A percentile compares a stretch with the other conserved stretches of the same genome.
Evolutionary conservation across 331 rosid species (phyloP).

Genomic region (Quercus tomentella): DNA sequence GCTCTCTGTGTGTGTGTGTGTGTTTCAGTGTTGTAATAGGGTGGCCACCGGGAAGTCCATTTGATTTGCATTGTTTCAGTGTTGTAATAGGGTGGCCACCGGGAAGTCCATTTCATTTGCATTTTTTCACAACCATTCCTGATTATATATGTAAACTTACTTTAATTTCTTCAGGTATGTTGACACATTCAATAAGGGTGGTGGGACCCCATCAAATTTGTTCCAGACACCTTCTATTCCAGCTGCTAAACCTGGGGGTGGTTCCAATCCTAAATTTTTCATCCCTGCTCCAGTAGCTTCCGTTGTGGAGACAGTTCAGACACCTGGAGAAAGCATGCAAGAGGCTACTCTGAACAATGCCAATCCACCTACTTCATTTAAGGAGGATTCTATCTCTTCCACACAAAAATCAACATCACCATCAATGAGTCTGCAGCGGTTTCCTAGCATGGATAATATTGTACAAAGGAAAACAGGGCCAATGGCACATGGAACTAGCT

Average conservation of each 20-base stretch:
- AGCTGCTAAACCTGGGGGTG: conserved; percentile 24
- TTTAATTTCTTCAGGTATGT: conserved; percentile 28
- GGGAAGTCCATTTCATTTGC: not conserved
- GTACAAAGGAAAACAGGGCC: conserved; percentile 16
- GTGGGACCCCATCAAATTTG: conserved; percentile 6
- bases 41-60: not conserved
- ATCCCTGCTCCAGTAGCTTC: conserved; percentile 27
- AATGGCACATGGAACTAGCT: conserved; percentile 11
- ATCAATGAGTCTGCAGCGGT: conserved; percentile 22
- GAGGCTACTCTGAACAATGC: conserved; percentile 2
- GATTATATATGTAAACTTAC: not conserved
- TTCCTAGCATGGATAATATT: conserved; percentile 34
- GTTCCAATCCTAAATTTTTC: conserved; percentile 30
- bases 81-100: not conserved
- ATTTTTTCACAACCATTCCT: not conserved
- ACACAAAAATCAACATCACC: not conserved
- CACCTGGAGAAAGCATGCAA: conserved; percentile 12
- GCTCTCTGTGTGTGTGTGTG: not conserved
- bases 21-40: not conserved
- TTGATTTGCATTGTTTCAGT: not conserved
- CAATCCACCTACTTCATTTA: conserved; percentile 2
- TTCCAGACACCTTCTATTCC: conserved; percentile 32
- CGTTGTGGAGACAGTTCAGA: conserved; percentile 11
- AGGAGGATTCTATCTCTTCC: conserved; percentile 9
- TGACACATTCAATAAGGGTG: conserved; percentile 39